Evolutionary conservation across 1,139 yeast species (phyloP).

Genomic region (Yamadazyma diddensiae): DNA sequence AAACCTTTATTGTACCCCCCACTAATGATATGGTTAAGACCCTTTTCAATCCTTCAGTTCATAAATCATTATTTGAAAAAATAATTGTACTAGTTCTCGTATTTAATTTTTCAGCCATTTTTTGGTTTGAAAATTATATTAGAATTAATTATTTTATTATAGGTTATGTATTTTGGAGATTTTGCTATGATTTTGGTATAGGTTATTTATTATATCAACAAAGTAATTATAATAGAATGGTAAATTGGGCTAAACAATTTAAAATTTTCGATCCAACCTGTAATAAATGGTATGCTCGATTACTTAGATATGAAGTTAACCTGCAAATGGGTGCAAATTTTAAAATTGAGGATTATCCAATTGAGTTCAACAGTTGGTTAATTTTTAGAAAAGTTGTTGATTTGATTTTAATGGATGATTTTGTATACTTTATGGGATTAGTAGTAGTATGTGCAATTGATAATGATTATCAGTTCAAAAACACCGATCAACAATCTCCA

Average conservation of each 20-base stretch:
- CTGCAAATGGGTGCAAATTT: conserved; percentile 61
- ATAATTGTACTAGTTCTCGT: conserved; percentile 52
- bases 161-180: conserved; percentile 73
- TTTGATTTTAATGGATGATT: conserved; percentile 82
- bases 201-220: conserved; percentile 70
- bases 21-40: conserved; percentile 88
- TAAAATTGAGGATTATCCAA: conserved; percentile 52
- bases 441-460: conserved; percentile 57
- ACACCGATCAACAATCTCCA: conserved; percentile 25
- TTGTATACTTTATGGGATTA: conserved; percentile 69
- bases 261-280: conserved; percentile 44
- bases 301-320: conserved; percentile 44
- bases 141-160: conserved; percentile 48
- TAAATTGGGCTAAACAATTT: conserved; percentile 49
- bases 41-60: conserved; percentile 70
- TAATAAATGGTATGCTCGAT: conserved; percentile 34
- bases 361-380: conserved; percentile 83
- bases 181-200: conserved; percentile 75
- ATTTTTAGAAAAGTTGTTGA: conserved; percentile 79
- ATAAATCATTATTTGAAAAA: conserved; percentile 66
- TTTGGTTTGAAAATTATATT: conserved; percentile 24
- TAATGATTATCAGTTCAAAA: conserved; percentile 39
- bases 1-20: conserved; percentile 64
- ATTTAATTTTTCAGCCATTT: conserved; percentile 52
- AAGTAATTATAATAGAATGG: conserved; percentile 56